Conservation (phyloP, 2,329 filamentous ascomycete species). For the Fusarium subtropicale region DNA sequence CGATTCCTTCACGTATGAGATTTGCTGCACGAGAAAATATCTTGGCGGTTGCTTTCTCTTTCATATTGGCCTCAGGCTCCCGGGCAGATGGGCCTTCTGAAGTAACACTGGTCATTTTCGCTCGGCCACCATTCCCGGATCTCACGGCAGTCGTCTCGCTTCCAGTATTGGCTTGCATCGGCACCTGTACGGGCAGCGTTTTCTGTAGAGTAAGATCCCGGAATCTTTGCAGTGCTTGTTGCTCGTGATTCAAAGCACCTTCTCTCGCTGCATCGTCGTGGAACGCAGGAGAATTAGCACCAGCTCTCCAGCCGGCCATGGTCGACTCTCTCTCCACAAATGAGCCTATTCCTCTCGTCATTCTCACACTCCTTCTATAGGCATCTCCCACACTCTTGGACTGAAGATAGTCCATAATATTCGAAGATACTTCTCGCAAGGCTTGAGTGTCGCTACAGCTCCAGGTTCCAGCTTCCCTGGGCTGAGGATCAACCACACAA, state of each 20-base stretch:
- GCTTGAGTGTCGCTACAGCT: slow-evolving; percentile 44
- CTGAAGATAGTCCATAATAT: slow-evolving; percentile 55
- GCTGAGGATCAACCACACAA: slow-evolving; percentile 46
- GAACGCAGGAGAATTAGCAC: slow-evolving; percentile 16
- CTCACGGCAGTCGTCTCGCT: slow-evolving; percentile 6
- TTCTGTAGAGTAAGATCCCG: slow-evolving; percentile 11
- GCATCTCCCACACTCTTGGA: slow-evolving; percentile 44
- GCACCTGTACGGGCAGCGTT: slow-evolving; percentile 8
- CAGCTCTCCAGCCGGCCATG: slow-evolving; percentile 45
- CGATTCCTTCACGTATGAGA: slow-evolving; percentile 57
- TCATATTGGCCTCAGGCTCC: slow-evolving; percentile 4
- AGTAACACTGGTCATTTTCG: slow-evolving; percentile 3
- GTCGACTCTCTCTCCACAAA: slow-evolving; percentile 53
- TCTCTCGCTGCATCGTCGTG: slow-evolving; percentile 25
- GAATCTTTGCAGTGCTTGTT: slow-evolving; percentile 24
- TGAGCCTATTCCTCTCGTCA: slow-evolving; percentile 54
- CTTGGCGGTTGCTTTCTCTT: slow-evolving; percentile 18
- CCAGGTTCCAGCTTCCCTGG: slow-evolving; percentile 35
- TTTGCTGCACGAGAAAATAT: slow-evolving; percentile 59
- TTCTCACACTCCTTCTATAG: slow-evolving; percentile 51
- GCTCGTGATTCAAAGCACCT: slow-evolving; percentile 27
- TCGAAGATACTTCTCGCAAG: slow-evolving; percentile 47
- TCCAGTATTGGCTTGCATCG: slow-evolving; percentile 10
- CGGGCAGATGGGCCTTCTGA: slow-evolving; percentile 1
- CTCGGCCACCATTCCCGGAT: neutral